Evolutionary conservation across 2,329 filamentous ascomycete genomes (phyloP), one percentile per base, ranked within the genome.

Genomic region (Blastomyces emzantsi): DNA sequence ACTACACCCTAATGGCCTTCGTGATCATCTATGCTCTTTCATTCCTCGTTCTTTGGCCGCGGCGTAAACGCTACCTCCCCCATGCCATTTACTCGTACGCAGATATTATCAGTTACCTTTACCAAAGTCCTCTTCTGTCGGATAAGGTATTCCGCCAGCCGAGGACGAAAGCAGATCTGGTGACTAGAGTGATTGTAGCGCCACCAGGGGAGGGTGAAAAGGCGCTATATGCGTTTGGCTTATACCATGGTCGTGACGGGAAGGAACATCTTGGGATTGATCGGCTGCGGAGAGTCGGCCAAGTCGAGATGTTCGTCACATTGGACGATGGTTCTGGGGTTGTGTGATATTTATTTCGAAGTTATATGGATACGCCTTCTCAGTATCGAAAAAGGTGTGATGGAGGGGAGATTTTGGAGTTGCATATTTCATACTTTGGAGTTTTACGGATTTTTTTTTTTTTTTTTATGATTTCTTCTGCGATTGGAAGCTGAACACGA

Each of bases 21-120:
- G 83, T 91, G 3, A 79, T 85, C 30, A 75, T 96, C 30, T 93
- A 89, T 75, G 79, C 87, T 13, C 68, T 85, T n/a, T 85, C 82
- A 15, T 79, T 93, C 60, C 72, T 84, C 52, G 75, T 84, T 6
- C 77, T 90, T 63, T 77, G 89, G 69, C 88, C 88, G 0, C 77
- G 79, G 15, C 82, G 89, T 17, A 77, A 79, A 52, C 79, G 81
- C 49, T 85, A 87, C 52, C 82, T 96, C 1, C 90, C 91, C 0
- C 91, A 95, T 72, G 81, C 82, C 5, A 86, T 90, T 51, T 84
- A 82, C 65, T 90, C 84, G 57, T 80, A 95, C 22, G 89, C 89
- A 1, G 90, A 92, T 72, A 80, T 92, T 28, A 83, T 95, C 68
- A 88, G 86, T 71, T 92, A 93, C 73, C 80, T 93, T 52, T 86